Evolutionary conservation across 169 alveolate genomes (phyloP).

Genomic region (Theileria luwenshuni): DNA sequence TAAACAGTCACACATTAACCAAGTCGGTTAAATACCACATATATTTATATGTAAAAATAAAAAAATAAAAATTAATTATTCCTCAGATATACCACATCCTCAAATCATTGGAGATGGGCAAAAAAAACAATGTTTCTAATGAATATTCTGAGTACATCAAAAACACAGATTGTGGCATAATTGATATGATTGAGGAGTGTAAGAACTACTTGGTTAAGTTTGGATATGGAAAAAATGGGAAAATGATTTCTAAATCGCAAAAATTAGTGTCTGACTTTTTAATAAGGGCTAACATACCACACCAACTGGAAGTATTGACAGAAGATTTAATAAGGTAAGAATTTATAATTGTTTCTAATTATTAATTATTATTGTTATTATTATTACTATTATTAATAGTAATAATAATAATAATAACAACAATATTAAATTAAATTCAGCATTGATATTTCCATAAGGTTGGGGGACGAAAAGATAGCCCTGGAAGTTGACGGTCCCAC

Average conservation of each 20-base stretch:
- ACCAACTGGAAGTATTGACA: slow-evolving; percentile 55
- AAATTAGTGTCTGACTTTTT: slow-evolving; percentile 61
- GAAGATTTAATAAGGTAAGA: slow-evolving; percentile 35
- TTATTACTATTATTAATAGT: neutral
- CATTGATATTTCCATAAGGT: slow-evolving; percentile 58
- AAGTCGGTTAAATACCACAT: neutral
- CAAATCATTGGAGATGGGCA: slow-evolving; percentile 11
- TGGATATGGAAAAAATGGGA: slow-evolving; percentile 41
- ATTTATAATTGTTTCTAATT: neutral
- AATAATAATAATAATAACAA: no score
- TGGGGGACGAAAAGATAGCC: slow-evolving; percentile 52
- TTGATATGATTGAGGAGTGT: slow-evolving; percentile 20
- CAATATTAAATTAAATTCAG: slow-evolving; percentile 15
- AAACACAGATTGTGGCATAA: no score
- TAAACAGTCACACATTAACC: slow-evolving; percentile 18
- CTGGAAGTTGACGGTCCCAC: slow-evolving; percentile 70
- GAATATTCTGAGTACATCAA: no score
- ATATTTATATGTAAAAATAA: neutral
- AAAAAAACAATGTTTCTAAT: no score
- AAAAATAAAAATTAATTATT: neutral
- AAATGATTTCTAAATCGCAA: slow-evolving; percentile 59
- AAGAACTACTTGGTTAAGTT: slow-evolving; percentile 15
- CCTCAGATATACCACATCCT: slow-evolving; percentile 3
- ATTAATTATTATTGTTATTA: neutral
- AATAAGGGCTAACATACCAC: slow-evolving; percentile 58